phyloP scores from a whole-genome alignment of 148 eudicot species.

The Salicornia ramosissima region DNA sequence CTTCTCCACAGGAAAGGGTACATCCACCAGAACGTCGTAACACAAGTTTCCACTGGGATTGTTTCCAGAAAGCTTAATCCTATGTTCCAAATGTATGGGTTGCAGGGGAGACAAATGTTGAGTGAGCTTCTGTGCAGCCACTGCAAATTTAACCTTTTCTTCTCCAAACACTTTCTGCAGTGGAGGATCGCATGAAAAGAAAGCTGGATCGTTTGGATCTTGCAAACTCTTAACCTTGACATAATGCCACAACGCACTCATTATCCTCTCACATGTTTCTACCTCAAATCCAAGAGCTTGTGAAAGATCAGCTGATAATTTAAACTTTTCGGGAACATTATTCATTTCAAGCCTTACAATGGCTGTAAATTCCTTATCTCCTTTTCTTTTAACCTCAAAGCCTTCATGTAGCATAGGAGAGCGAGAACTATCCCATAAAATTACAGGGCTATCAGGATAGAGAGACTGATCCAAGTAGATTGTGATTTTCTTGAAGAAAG shows the following conservation, averaged over 20 bases:
- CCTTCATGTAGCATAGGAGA: conserved; percentile 76
- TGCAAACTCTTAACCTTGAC: conserved; percentile 70
- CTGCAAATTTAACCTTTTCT: conserved; percentile 68
- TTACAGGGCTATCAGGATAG: conserved; percentile 77
- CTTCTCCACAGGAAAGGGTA: conserved; percentile 62
- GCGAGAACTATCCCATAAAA: conserved; percentile 79
- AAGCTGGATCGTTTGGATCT: conserved; percentile 65
- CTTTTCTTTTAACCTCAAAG: conserved; percentile 89
- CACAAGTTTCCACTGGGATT: conserved; percentile 72
- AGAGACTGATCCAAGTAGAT: conserved; percentile 76
- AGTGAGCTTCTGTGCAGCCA: conserved; percentile 57
- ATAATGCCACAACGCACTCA: conserved; percentile 91
- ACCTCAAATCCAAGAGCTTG: conserved; percentile 81
- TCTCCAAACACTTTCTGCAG: conserved; percentile 81
- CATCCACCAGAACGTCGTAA: conserved; percentile 82
- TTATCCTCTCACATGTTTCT: conserved; percentile 70
- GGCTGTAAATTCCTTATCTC: conserved; percentile 86
- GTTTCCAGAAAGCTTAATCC: conserved; percentile 70
- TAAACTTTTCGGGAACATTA: conserved; percentile 67
- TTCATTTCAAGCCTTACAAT: conserved; percentile 85
- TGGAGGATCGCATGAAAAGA: conserved; percentile 67
- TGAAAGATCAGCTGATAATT: conserved; percentile 58
- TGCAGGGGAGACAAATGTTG: conserved; percentile 62
- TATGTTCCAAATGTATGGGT: conserved; percentile 86
- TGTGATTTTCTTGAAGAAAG: conserved; percentile 78